Evolutionary conservation across 2,329 filamentous ascomycete species (phyloP), one percentile per base, ranked within the genome.

Genomic region (Pseudocercospora musae): DNA sequence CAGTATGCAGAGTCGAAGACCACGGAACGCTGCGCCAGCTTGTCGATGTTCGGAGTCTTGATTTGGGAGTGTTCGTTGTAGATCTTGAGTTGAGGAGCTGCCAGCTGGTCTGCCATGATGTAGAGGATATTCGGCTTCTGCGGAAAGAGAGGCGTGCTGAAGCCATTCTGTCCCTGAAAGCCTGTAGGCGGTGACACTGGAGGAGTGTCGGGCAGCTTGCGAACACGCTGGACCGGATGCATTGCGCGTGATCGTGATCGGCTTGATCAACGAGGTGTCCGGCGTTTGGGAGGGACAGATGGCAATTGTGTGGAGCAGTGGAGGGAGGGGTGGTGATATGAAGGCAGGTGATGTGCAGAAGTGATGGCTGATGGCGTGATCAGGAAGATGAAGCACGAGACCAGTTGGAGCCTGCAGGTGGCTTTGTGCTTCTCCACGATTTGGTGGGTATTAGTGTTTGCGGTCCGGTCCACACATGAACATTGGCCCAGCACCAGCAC

Each of bases 61-160:
- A 97, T 96, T 75, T 91, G 89, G 1, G 92, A 96, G 57, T 89
- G 82, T 50, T 88, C 85, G 77, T 97, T 93, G 81, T 97, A 92
- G 81, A 96, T 94, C 80, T 92, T 94, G 69, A 97, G 86, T 70
- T 93, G 85, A 18, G 93, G 93, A 27, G 93, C 93, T 18, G 93
- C 90, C 76, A 97, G 87, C 80, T 97, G 93, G 78, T 97, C 93
- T 59, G 93, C 93, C 92, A 97, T 96, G 80, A 97, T 96, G 82
- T 95, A 96, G 52, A 93, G 82, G 69, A 94, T 90, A 77, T 93
- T 93, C 64, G 89, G 89, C 74, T 83, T 84, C 55, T 71, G 68
- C 1, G 72, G 72, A 62, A 77, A 75, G 31, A 75, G 70, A 25
- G 74, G 74, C 21, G 74, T 76, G 68, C 74, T 75, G 69, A 75